These are phyloP conservation scores for Microdochium trichocladiopsis DNA, from an alignment of 2,329 filamentous ascomycete species.

Conservation along the genomic window DNA sequence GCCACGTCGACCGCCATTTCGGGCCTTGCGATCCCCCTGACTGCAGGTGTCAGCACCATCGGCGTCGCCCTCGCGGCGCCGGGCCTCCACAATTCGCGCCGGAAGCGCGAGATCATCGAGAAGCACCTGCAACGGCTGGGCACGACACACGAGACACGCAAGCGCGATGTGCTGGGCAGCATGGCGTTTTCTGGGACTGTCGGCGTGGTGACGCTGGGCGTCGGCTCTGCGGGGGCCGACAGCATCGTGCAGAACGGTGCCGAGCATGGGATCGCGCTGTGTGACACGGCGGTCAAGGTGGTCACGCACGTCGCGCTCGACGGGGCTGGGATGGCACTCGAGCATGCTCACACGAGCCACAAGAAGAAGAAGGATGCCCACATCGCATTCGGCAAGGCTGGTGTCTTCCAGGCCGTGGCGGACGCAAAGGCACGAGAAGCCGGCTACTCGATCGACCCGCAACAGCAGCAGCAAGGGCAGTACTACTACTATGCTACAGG, in stretches of 20 bases:
- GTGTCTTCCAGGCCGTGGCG: neutral
- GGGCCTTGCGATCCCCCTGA: conserved; percentile 28
- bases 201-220: conserved; percentile 25
- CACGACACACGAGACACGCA: conserved; percentile 27
- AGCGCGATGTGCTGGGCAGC: conserved; percentile 30
- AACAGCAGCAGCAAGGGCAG: neutral
- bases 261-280: conserved; percentile 18
- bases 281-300: too few relatives aligned
- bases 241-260: conserved; percentile 24
- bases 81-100: conserved; percentile 31
- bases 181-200: conserved; percentile 29
- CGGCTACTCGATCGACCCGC: neutral
- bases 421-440: neutral
- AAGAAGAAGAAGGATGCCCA: neutral
- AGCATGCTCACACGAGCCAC: neutral
- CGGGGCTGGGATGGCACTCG: too few relatives aligned
- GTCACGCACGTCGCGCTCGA: too few relatives aligned
- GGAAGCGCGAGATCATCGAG: conserved; percentile 33
- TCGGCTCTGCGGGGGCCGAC: conserved; percentile 26
- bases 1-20: conserved; percentile 31
- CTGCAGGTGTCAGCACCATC: conserved; percentile 28
- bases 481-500: neutral
- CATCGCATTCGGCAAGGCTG: neutral
- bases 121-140: conserved; percentile 24
- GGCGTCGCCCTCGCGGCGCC: conserved; percentile 30